Percentiles rank a stretch among this genome's conserved stretches.
These are phyloP conservation scores for Septoria petroselini DNA, from an alignment of 2,329 filamentous ascomycete species.

Conservation along the genomic window DNA sequence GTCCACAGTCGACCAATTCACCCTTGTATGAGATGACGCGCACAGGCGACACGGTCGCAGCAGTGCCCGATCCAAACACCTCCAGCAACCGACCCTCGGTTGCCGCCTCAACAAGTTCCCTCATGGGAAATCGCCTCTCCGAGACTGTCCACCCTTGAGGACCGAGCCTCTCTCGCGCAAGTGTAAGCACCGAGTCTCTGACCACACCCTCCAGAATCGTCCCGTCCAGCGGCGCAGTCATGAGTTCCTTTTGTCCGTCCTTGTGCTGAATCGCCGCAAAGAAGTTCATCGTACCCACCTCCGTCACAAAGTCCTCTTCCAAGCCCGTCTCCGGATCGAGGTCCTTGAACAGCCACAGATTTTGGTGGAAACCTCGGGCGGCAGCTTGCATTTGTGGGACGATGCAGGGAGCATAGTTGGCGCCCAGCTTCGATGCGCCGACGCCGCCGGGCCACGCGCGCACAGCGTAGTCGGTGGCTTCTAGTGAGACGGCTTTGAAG, in stretches of 20 bases:
- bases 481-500: conserved; percentile 93
- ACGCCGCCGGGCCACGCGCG: conserved; percentile 97
- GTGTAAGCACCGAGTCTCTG: conserved; percentile 80
- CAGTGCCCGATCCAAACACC: conserved; percentile 90
- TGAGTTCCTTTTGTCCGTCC: conserved; percentile 84
- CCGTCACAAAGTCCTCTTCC: conserved; percentile 83
- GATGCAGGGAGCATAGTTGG: conserved; percentile 99
- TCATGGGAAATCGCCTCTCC: conserved; percentile 92
- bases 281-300: conserved; percentile 99
- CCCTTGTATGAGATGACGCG: conserved; percentile 87
- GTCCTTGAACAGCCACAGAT: conserved; percentile 94
- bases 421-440: conserved; percentile 96
- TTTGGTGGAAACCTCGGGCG: conserved; percentile 91
- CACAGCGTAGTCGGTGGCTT: conserved; percentile 86
- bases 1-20: conserved; percentile 68
- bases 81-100: conserved; percentile 83
- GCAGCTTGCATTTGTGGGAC: conserved; percentile 92
- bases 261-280: conserved; percentile 83
- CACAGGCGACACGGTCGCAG: conserved; percentile 88
- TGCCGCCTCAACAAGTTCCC: conserved; percentile 75
- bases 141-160: conserved; percentile 84
- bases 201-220: conserved; percentile 96
- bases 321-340: conserved; percentile 33
- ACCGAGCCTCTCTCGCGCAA: conserved; percentile 77
- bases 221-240: conserved; percentile 94